A percentile compares a stretch with the other conserved stretches of the same genome.
phyloP scores from a whole-genome alignment of 2,329 filamentous ascomycete species.

The Fusarium nodosum region DNA sequence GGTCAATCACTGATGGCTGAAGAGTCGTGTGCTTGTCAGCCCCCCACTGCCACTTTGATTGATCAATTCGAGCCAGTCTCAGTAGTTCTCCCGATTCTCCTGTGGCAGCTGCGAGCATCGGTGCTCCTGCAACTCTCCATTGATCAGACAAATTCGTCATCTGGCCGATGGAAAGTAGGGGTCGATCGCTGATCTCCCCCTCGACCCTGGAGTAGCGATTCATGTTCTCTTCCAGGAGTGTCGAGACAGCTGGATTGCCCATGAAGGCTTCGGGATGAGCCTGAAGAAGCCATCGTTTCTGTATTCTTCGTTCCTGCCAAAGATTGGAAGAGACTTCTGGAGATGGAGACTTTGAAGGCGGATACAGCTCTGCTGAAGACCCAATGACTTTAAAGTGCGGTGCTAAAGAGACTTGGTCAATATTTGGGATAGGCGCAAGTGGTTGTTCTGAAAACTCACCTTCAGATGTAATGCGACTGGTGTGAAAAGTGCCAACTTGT shows the following conservation, averaged over 20 bases:
- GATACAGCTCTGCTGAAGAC: constrained; percentile 53
- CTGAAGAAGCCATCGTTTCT: constrained; percentile 65
- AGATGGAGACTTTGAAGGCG: constrained; percentile 49
- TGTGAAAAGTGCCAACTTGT: constrained; percentile 51
- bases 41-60: constrained; percentile 69
- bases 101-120: constrained; percentile 62
- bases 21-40: constrained; percentile 61
- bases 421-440: constrained; percentile 9
- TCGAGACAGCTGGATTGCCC: constrained; percentile 53
- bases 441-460: constrained; percentile 44
- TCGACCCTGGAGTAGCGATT: constrained; percentile 50
- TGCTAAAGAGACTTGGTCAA: constrained; percentile 41
- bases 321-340: constrained; percentile 47
- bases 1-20: constrained; percentile 60
- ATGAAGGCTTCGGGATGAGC: constrained; percentile 65
- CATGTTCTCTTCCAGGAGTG: constrained; percentile 56
- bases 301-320: constrained; percentile 53
- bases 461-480: constrained; percentile 49
- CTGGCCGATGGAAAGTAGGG: constrained; percentile 69
- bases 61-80: constrained; percentile 65
- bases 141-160: constrained; percentile 59
- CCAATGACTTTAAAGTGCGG: constrained; percentile 53
- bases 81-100: constrained; percentile 72
- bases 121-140: constrained; percentile 46
- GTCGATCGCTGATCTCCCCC: constrained; percentile 38